Evolutionary conservation across 1,284 basidiomycete genomes (phyloP), one percentile per base, ranked within the genome.

Genomic region (Trametes pubescens): DNA sequence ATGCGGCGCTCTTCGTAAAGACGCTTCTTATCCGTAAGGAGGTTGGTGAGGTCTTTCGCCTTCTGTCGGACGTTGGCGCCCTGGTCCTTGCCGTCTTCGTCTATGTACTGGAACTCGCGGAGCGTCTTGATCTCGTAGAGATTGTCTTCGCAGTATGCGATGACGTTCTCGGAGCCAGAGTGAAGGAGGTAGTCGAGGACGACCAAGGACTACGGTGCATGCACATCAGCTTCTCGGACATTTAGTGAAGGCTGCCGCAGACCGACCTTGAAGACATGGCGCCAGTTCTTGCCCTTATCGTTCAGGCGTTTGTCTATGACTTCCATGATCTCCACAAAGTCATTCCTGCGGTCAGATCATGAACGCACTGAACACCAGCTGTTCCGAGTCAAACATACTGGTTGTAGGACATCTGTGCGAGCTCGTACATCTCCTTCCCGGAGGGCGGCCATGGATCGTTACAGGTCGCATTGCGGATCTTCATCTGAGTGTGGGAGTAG

Each of bases 261-360:
- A 91, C 94, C 86, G 99, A 91, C 94, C 86, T 99, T 99, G 88
- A 98, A 99, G 63, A 99, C 97, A 83, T 99, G 97, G 47, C 96
- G 85, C 98, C 97, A 99, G 74, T 98, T 97, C 87, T 99, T 99
- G 44, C 98, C 97, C 82, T 98, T 99, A 82, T 99, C 97, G 73
- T 99, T 99, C 71, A 99, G 79, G 54, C 97, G 88, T 81, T 99
- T 99, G 80, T 99, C 97, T 57, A 99, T 85, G 90, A 99, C 96
- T 81, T 99, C 95, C 93, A 99, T 98, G 74, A 99, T 96, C 78
- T 99, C 98, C 34, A 98, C 91, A 77, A 99, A 99, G 76, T 99
- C 96, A 66, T 88, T 90, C 76, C 95, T 97, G 72, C 7, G 55
- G 47, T 18, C 22, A 43, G 26, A 11, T 29, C 8, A 54, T 16